Percentiles rank a stretch among this genome's conserved stretches.
These are phyloP conservation scores for Sistotremastrum suecicum DNA, from an alignment of 768 basidiomycete genomes.

Conservation along the genomic window DNA sequence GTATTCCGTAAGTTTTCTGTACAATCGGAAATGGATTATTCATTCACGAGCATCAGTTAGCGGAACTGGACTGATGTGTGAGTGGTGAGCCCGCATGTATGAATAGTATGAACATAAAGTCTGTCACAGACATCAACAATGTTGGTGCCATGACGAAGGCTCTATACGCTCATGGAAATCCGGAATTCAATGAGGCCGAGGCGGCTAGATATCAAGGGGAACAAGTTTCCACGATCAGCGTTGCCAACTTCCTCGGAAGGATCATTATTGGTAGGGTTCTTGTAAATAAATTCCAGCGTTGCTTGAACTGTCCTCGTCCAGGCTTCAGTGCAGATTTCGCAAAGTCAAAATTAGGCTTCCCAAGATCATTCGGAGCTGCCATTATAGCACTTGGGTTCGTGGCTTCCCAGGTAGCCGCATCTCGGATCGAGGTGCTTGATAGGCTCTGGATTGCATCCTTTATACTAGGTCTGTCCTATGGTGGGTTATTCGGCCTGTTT, in stretches of 20 bases:
- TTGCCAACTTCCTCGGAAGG: conserved; percentile 72
- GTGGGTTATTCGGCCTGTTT: conserved; percentile 55
- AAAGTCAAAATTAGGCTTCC: conserved; percentile 40
- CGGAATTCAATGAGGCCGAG: conserved; percentile 49
- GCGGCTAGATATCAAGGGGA: conserved; percentile 66
- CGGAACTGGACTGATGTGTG: conserved; percentile 69
- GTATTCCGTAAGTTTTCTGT: conserved; percentile 33
- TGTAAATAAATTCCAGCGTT: not conserved
- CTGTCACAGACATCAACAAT: conserved; percentile 59
- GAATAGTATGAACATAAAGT: not conserved
- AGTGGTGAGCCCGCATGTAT: conserved; percentile 9
- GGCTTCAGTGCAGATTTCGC: conserved; percentile 57
- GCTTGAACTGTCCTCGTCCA: conserved; percentile 10
- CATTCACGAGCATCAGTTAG: conserved; percentile 29
- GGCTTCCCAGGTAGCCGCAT: conserved; percentile 51
- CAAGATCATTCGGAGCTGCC: conserved; percentile 56
- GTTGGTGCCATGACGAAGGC: conserved; percentile 68
- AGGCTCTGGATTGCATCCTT: conserved; percentile 45
- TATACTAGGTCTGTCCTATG: conserved; percentile 54
- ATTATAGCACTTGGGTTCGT: conserved; percentile 57
- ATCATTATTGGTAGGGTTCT: conserved; percentile 48
- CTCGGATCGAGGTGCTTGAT: conserved; percentile 38
- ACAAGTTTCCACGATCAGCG: conserved; percentile 72
- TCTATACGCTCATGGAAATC: conserved; percentile 44
- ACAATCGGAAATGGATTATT: too few species aligned